Evolutionary conservation across 106 monocot species (phyloP).

Genomic region (Posidonia australis): DNA sequence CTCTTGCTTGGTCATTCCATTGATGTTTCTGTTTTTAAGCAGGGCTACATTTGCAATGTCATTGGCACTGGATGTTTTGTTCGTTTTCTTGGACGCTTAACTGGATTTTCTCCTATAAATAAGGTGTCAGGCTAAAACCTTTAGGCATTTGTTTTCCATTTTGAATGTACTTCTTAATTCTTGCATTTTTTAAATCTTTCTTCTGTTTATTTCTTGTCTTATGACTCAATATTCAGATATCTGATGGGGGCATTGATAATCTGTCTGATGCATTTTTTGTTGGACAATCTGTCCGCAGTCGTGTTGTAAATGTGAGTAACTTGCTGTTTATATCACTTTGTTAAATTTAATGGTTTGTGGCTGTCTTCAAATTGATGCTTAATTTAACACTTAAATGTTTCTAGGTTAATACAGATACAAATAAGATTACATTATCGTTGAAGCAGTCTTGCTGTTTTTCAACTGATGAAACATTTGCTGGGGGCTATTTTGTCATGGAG

Average conservation of each 20-base stretch:
- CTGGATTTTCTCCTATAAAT: conserved; percentile 69
- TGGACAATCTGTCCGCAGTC: conserved; percentile 88
- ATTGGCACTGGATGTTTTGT: conserved; percentile 86
- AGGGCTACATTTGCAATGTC: conserved; percentile 93
- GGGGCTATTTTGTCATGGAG: conserved; percentile 71
- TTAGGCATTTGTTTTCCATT: not conserved
- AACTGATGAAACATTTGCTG: conserved; percentile 55
- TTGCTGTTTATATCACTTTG: not conserved
- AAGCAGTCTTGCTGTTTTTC: conserved; percentile 89
- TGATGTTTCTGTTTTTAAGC: conserved; percentile 2
- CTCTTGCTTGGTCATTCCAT: not conserved
- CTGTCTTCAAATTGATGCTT: not conserved
- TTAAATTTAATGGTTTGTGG: not conserved
- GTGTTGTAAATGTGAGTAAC: conserved; percentile 52
- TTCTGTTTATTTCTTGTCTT: conserved; percentile 2
- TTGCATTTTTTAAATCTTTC: not conserved
- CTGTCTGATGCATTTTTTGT: conserved; percentile 59
- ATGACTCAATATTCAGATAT: conserved; percentile 22
- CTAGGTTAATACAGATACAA: conserved; percentile 59
- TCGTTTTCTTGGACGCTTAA: conserved; percentile 88
- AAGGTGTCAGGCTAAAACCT: conserved; percentile 33
- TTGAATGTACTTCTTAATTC: not conserved
- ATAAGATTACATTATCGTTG: conserved; percentile 58
- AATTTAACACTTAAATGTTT: too few relatives aligned
- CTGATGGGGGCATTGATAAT: conserved; percentile 42